Conservation (phyloP, 2,329 filamentous ascomycete species). For the Apiospora hydei region DNA sequence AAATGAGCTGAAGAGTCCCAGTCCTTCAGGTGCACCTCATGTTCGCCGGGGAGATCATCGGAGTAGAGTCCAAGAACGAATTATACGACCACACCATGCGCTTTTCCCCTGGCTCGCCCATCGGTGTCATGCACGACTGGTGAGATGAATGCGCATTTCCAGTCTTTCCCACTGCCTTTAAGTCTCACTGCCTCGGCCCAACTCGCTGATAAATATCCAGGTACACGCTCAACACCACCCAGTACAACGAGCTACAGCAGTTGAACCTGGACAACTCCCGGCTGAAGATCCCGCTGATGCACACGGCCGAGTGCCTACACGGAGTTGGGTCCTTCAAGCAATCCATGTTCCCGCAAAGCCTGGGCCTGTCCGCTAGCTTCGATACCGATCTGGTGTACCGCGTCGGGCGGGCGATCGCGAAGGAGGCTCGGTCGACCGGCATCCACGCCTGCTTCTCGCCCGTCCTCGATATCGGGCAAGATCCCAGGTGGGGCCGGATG, state of each 20-base stretch:
- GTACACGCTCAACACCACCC: slow-evolving; percentile 50
- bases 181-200: too few species aligned
- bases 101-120: slow-evolving; percentile 45
- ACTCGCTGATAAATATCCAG: slow-evolving; percentile 25
- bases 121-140: slow-evolving; percentile 52
- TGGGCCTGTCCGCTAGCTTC: slow-evolving; percentile 51
- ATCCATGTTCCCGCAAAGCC: slow-evolving; percentile 52
- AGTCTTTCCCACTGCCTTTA: neutral
- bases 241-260: slow-evolving; percentile 50
- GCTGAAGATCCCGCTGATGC: slow-evolving; percentile 50
- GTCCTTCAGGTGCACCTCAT: slow-evolving; percentile 53
- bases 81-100: slow-evolving; percentile 48
- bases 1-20: slow-evolving; percentile 24
- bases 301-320: slow-evolving; percentile 53
- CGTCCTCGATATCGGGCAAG: slow-evolving; percentile 52
- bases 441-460: slow-evolving; percentile 53
- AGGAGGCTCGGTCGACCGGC: slow-evolving; percentile 52
- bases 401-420: slow-evolving; percentile 50
- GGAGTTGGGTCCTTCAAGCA: slow-evolving; percentile 54
- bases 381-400: slow-evolving; percentile 50
- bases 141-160: slow-evolving; percentile 25
- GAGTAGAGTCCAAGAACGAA: slow-evolving; percentile 46
- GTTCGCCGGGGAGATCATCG: slow-evolving; percentile 51
- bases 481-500: slow-evolving; percentile 52
- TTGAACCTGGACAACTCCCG: slow-evolving; percentile 47